These are phyloP conservation scores for Monascus purpureus DNA, from an alignment of 495 filamentous ascomycete species.

Conservation along the genomic window DNA sequence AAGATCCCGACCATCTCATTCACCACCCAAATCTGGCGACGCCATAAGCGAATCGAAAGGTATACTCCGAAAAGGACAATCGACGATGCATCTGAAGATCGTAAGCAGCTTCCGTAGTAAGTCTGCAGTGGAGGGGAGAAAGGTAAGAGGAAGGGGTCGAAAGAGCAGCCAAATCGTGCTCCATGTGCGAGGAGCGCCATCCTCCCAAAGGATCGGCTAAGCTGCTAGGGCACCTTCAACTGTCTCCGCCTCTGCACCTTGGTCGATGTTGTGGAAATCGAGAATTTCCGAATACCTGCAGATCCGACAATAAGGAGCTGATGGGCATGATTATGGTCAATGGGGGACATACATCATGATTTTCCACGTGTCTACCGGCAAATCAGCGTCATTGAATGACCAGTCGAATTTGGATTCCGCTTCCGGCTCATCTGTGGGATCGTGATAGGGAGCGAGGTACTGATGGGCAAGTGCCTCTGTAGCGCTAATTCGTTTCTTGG, in stretches of 20 bases:
- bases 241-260: slow-evolving; percentile 26
- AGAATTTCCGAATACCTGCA: slow-evolving; percentile 96
- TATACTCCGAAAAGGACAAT: neutral
- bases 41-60: neutral
- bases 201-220: too few species aligned
- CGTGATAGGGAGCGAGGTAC: slow-evolving; percentile 93
- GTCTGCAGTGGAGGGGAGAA: neutral
- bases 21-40: neutral
- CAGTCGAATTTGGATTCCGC: slow-evolving; percentile 98
- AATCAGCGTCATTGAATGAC: slow-evolving; percentile 98
- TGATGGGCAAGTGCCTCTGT: slow-evolving; percentile 75
- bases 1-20: neutral
- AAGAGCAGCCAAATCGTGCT: too few species aligned
- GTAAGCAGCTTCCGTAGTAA: neutral
- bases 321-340: neutral
- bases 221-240: slow-evolving; percentile 19
- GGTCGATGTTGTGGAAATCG: slow-evolving; percentile 94
- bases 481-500: slow-evolving; percentile 78
- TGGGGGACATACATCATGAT: slow-evolving; percentile 79
- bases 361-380: slow-evolving; percentile 99
- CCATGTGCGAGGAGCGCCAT: too few species aligned
- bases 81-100: neutral
- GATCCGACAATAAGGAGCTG: neutral
- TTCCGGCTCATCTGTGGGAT: slow-evolving; percentile 88
- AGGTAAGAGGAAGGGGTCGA: too few species aligned